Evolutionary conservation across 441 rosid genomes (phyloP), one percentile per base, ranked within the genome.

Genomic region (Melastoma candidum): DNA sequence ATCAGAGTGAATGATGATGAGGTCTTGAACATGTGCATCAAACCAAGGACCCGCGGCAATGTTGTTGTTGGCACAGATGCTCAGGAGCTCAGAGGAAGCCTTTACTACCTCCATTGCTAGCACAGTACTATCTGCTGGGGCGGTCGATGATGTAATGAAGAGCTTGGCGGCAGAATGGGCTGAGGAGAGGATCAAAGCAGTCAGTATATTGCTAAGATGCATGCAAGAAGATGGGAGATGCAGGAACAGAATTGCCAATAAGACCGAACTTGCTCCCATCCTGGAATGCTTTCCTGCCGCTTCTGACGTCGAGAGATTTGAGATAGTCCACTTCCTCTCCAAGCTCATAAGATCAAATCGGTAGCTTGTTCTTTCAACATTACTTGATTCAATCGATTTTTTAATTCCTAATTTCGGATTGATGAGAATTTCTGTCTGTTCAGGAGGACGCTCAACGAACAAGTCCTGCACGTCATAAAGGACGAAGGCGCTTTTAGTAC

Each of bases 401-500:
- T 39, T 39, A 0, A 22, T 51, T 25, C 49, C 11, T 43, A 26
- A 11, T 32, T 11, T 25, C 32, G 29, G 12, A 26, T 64, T 22
- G 48, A 57, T 44, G 12, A 43, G 36, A 53, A 10, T 45, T 43
- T 47, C 48, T 10, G 62, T 59, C 59, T 59, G 26, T 26, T 11
- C 61, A 81, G 94, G 75, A 76, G 83, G 76, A 73, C 72, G 53
- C 71, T 65, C 48, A 74, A 75, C 59, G 78, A 73, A 60, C 78
- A 79, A 69, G 26, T 84, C 71, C 94, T 84, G 52, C 74, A 68
- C 66, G 64, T 76, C 24, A 74, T 82, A 10, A 79, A 71, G 69
- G 77, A 82, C 63, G 81, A 74, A 73, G 80, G 86, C 54, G 63
- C 72, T 22, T 79, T 71, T 49, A 79, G 94, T 65, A 77, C 83